Conservation (phyloP, 176 grass and related monocot genomes). For the Aegilops umbellulata region DNA sequence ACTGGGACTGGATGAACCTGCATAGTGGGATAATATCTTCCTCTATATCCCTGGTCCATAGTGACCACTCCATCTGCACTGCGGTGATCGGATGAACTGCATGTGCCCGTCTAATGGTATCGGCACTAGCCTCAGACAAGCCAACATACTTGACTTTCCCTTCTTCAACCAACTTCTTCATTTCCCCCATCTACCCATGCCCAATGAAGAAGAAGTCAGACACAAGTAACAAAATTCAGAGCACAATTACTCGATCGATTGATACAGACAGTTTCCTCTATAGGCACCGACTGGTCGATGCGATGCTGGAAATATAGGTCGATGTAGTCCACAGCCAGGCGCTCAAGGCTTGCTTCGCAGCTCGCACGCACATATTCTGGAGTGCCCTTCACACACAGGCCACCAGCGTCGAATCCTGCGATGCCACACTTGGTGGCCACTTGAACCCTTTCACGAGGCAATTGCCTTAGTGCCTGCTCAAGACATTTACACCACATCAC, state of each 20-base stretch:
- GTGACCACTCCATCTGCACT: conserved; percentile 77
- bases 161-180: conserved; percentile 81
- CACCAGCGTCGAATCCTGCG: conserved; percentile 24
- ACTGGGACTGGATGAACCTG: conserved; percentile 46
- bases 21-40: conserved; percentile 76
- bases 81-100: conserved; percentile 76
- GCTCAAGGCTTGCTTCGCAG: conserved; percentile 56
- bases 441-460: conserved; percentile 70
- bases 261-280: conserved; percentile 76
- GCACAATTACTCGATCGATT: not conserved
- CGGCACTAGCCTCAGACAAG: conserved; percentile 66
- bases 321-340: conserved; percentile 71
- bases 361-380: conserved; percentile 61
- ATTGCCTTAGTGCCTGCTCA: conserved; percentile 58
- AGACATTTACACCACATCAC: conserved; percentile 14
- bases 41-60: conserved; percentile 84
- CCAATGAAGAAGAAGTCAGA: conserved; percentile 22
- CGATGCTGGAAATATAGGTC: conserved; percentile 87
- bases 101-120: conserved; percentile 69
- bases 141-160: conserved; percentile 79
- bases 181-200: conserved; percentile 53
- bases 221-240: not conserved
- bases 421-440: conserved; percentile 81
- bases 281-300: conserved; percentile 71
- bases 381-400: conserved; percentile 60